Percentiles rank a stretch among this genome's conserved stretches.
Evolutionary conservation across 169 alveolate genomes (phyloP).

Genomic region (Neospora caninum): DNA sequence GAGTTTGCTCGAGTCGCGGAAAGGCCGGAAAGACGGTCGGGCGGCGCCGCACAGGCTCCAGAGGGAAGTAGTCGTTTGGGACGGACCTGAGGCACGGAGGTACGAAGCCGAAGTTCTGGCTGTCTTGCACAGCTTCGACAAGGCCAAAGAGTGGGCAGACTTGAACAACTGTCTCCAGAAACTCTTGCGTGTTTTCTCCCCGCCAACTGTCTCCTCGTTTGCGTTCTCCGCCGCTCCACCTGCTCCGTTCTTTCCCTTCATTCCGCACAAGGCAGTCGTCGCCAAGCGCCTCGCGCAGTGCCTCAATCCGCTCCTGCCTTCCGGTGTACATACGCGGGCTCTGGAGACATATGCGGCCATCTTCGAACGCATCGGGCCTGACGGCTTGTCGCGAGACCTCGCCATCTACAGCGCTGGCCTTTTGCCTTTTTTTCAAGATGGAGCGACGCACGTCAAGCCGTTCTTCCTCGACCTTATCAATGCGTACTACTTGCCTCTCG

Average conservation of each 20-base stretch:
- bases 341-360: conserved; percentile 89
- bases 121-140: conserved; percentile 86
- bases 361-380: conserved; percentile 84
- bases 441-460: conserved; percentile 88
- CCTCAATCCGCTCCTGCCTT: conserved; percentile 90
- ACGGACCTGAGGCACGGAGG: conserved; percentile 68
- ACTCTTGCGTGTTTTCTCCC: conserved; percentile 73
- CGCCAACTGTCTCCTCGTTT: not conserved
- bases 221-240: not conserved
- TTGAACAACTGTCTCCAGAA: conserved; percentile 87
- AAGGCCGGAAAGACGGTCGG: too few species aligned
- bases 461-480: conserved; percentile 86
- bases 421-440: conserved; percentile 89
- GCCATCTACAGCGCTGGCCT: conserved; percentile 92
- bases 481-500: conserved; percentile 85
- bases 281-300: conserved; percentile 84
- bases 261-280: conserved; percentile 84
- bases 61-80: not conserved
- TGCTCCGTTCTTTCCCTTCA: conserved; percentile 64
- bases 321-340: conserved; percentile 92
- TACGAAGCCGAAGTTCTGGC: conserved; percentile 75
- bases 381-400: conserved; percentile 85
- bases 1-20: too few species aligned
- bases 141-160: conserved; percentile 95
- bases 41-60: not conserved